phyloP scores from a whole-genome alignment of 495 filamentous ascomycete genomes.

The Massariosphaeria phaeospora region DNA sequence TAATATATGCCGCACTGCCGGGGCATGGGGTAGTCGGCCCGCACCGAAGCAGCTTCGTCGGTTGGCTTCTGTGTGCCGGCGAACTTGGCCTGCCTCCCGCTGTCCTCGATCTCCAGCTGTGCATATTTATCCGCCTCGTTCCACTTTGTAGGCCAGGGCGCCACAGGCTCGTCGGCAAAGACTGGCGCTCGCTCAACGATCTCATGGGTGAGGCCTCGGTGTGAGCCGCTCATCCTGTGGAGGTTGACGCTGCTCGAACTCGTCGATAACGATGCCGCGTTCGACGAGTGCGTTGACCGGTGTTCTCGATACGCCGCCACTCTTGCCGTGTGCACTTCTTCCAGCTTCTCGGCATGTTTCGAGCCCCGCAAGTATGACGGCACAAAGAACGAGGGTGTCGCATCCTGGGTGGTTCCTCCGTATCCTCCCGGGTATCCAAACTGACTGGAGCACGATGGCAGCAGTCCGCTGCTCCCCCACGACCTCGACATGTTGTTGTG shows the following conservation, averaged over 20 bases:
- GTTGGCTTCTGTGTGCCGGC: constrained; percentile 54
- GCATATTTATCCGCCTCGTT: constrained; percentile 68
- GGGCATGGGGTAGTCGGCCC: constrained; percentile 88
- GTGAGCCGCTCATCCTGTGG: constrained; percentile 63
- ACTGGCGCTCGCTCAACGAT: constrained; percentile 72
- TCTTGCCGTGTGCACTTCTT: constrained; percentile 59
- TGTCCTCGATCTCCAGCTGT: constrained; percentile 67
- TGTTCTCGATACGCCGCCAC: constrained; percentile 46
- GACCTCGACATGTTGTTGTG: constrained; percentile 40
- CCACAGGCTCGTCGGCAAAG: constrained; percentile 50
- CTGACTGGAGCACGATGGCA: constrained; percentile 55
- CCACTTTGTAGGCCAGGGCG: constrained; percentile 77
- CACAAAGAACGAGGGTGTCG: constrained; percentile 55
- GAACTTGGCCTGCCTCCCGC: constrained; percentile 77
- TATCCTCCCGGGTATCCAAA: constrained; percentile 39
- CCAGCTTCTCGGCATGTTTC: constrained; percentile 68
- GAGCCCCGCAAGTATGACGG: constrained; percentile 78
- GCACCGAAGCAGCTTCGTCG: constrained; percentile 79
- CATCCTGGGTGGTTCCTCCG: constrained; percentile 18
- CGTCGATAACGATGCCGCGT: constrained; percentile 52
- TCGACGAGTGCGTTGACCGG: constrained; percentile 38
- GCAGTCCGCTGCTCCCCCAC: constrained; percentile 41
- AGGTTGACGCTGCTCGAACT: constrained; percentile 60
- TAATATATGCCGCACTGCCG: constrained; percentile 91
- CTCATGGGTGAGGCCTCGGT: constrained; percentile 80